Evolutionary conservation across 306 rosid species (phyloP).

Genomic region (Ammopiptanthus mongolicus): DNA sequence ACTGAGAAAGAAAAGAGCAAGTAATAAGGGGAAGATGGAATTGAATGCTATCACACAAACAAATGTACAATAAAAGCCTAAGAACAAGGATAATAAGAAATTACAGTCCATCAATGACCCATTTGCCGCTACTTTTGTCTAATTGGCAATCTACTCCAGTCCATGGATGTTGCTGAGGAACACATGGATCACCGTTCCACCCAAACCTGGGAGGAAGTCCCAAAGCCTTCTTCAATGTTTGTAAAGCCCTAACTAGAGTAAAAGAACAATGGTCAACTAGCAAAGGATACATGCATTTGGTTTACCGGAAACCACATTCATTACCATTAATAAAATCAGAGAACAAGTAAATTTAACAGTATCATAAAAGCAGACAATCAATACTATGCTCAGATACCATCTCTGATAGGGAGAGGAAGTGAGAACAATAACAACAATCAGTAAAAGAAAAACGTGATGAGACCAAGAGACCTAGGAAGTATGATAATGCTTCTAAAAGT

Average conservation of each 20-base stretch:
- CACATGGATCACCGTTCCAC: slow-evolving; percentile 99
- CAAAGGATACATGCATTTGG: slow-evolving; percentile 8
- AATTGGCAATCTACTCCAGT: slow-evolving; percentile 82
- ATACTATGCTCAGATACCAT: background rate
- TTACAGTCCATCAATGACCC: slow-evolving; percentile 97
- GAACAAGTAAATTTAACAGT: background rate
- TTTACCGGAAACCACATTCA: background rate
- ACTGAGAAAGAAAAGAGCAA: background rate
- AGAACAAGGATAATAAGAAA: slow-evolving; percentile 27
- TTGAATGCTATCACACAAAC: background rate
- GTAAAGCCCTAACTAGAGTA: slow-evolving; percentile 77
- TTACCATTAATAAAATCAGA: background rate
- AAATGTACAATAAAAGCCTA: slow-evolving; percentile 15
- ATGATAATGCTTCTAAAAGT: slow-evolving; percentile 20
- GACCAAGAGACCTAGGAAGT: slow-evolving; percentile 15
- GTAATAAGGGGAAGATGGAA: background rate
- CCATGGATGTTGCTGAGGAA: slow-evolving; percentile 98
- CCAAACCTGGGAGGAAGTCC: slow-evolving; percentile 90
- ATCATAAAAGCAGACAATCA: slow-evolving; percentile 8
- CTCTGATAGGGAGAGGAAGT: background rate
- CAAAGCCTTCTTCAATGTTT: slow-evolving; percentile 63
- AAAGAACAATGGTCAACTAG: slow-evolving; percentile 25
- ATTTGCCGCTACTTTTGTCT: slow-evolving; percentile 55
- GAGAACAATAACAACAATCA: slow-evolving; percentile 4
- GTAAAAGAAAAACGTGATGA: background rate